These are phyloP conservation scores for Macaranga tanarius DNA, from an alignment of 441 rosid species.

Conservation along the genomic window DNA sequence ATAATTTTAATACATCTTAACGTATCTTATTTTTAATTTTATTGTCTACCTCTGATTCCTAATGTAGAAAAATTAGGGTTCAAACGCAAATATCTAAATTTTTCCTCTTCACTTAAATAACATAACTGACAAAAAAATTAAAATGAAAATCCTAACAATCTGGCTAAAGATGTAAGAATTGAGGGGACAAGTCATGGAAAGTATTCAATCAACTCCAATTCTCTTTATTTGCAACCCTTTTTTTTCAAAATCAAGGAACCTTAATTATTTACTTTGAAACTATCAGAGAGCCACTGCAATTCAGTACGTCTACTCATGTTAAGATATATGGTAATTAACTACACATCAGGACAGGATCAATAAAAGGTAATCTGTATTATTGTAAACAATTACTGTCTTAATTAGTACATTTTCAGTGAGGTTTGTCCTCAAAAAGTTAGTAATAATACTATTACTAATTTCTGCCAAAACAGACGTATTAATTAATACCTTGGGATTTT, in stretches of 20 bases:
- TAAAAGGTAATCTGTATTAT: background rate
- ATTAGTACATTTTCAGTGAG: background rate
- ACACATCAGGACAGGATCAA: background rate
- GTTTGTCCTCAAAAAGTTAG: background rate
- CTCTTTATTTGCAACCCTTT: background rate
- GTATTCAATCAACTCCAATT: background rate
- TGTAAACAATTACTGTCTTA: background rate
- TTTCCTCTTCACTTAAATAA: too few species aligned
- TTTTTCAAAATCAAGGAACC: slow-evolving; percentile 8
- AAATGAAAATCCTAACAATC: background rate
- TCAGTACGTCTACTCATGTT: background rate
- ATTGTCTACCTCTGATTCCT: too few species aligned
- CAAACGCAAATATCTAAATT: too few species aligned
- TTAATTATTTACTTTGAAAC: background rate
- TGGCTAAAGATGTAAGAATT: background rate
- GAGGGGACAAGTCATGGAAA: slow-evolving; percentile 14
- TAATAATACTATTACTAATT: background rate
- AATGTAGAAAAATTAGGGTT: too few species aligned
- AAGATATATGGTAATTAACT: background rate
- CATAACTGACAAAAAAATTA: too few species aligned
- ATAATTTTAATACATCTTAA: too few species aligned
- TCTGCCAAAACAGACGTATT: background rate
- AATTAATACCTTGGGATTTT: background rate
- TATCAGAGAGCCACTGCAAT: background rate
- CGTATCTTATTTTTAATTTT: too few species aligned